These are phyloP conservation scores for Coffea canephora DNA, from an alignment of 257 asterid species.

Conservation along the genomic window DNA sequence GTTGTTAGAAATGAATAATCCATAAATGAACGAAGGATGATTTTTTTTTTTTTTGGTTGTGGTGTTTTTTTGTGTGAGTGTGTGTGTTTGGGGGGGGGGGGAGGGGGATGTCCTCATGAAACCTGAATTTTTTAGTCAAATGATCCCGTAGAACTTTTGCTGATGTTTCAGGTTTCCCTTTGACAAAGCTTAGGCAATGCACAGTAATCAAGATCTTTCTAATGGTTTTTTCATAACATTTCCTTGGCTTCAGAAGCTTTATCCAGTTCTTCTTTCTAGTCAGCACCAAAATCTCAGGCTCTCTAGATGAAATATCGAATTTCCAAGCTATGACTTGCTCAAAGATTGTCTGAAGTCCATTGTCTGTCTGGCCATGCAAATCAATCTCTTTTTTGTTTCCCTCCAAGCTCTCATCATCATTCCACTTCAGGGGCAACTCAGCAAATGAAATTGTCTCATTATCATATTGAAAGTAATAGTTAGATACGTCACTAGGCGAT, in stretches of 20 bases:
- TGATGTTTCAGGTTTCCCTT: constrained; percentile 57
- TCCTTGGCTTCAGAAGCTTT: constrained; percentile 74
- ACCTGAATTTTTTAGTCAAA: constrained; percentile 73
- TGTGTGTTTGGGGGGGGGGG: too few relatives aligned
- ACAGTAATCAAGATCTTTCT: constrained; percentile 59
- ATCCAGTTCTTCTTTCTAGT: constrained; percentile 65
- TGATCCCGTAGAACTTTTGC: constrained; percentile 69
- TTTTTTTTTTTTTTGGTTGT: too few relatives aligned
- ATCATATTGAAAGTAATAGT: constrained; percentile 46
- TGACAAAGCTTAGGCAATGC: constrained; percentile 54
- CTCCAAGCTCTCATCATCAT: constrained; percentile 23
- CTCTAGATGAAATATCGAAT: constrained; percentile 45
- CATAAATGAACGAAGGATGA: constrained; percentile 6
- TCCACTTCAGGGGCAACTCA: constrained; percentile 55
- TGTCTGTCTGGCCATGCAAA: constrained; percentile 59
- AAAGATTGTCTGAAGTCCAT: constrained; percentile 62
- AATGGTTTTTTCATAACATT: constrained; percentile 41
- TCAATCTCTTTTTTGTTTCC: constrained; percentile 37
- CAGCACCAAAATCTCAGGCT: constrained; percentile 69
- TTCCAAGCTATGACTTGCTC: constrained; percentile 74
- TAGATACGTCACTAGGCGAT: constrained; percentile 41
- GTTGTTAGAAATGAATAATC: constrained; percentile 10
- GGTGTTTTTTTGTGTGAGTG: too few relatives aligned
- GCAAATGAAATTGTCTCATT: constrained; percentile 53
- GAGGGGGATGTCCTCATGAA: constrained; percentile 7